Conservation (phyloP, 192 early-diverging fungal genomes). For the Coemansia erecta region DNA sequence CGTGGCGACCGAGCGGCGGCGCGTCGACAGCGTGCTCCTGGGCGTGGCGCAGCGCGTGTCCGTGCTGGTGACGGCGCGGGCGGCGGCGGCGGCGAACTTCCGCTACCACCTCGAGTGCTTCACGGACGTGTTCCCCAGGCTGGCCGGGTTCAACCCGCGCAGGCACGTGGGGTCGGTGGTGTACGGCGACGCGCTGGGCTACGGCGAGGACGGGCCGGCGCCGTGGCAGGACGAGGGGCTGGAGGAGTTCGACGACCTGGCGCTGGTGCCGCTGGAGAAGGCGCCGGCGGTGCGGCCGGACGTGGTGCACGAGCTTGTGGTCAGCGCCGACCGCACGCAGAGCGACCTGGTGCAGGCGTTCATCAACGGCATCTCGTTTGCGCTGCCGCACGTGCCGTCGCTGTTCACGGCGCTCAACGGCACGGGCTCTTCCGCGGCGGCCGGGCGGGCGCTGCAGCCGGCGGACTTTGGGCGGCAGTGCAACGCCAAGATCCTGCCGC, state of each 20-base stretch:
- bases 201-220: neutral
- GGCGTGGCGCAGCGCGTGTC: conserved; percentile 77
- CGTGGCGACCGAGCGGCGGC: conserved; percentile 54
- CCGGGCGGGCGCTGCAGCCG: conserved; percentile 31
- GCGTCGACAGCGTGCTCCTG: conserved; percentile 58
- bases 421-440: no score
- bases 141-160: conserved; percentile 52
- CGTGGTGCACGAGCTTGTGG: conserved; percentile 21
- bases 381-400: conserved; percentile 59
- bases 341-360: conserved; percentile 63
- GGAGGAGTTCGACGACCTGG: conserved; percentile 57
- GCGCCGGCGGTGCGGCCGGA: conserved; percentile 41
- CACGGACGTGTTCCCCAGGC: conserved; percentile 63
- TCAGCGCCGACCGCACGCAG: conserved; percentile 53
- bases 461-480: conserved; percentile 60
- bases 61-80: conserved; percentile 71
- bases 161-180: conserved; percentile 56
- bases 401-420: conserved; percentile 61
- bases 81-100: conserved; percentile 59
- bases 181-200: conserved; percentile 36
- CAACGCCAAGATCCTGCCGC: conserved; percentile 58
- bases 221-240: no score
- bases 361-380: conserved; percentile 71
- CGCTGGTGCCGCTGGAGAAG: conserved; percentile 49
- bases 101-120: conserved; percentile 66